phyloP scores from a whole-genome alignment of 257 asterid species.

The Ocimum tenuiflorum region DNA sequence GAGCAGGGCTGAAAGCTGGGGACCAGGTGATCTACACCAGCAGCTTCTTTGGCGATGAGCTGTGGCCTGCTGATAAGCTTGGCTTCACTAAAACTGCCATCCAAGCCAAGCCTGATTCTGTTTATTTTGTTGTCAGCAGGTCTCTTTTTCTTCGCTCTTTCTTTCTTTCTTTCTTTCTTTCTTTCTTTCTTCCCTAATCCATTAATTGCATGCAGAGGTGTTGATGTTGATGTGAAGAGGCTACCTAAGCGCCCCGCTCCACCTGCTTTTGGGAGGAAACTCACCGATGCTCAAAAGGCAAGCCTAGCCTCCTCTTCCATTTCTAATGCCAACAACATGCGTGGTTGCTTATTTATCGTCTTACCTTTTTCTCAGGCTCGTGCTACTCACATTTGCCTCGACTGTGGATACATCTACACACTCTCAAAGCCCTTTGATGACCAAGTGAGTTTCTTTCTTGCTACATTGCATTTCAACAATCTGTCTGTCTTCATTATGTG shows the following conservation, averaged over 20 bases:
- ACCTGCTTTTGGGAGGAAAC: conserved; percentile 82
- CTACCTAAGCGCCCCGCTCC: conserved; percentile 93
- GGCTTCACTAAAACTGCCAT: conserved; percentile 91
- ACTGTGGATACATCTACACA: conserved; percentile 91
- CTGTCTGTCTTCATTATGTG: background rate
- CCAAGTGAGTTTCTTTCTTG: conserved; percentile 45
- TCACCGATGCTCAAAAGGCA: conserved; percentile 83
- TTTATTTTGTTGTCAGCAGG: conserved; percentile 91
- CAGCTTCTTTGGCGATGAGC: conserved; percentile 95
- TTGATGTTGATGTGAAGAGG: conserved; percentile 72
- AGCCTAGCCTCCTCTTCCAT: conserved; percentile 1
- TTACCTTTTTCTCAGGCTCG: conserved; percentile 46
- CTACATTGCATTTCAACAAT: background rate
- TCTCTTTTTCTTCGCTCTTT: conserved; percentile 17
- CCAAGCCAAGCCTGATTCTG: conserved; percentile 88
- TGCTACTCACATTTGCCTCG: conserved; percentile 96
- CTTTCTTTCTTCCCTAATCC: too few relatives aligned
- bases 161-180: too few relatives aligned
- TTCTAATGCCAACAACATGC: too few relatives aligned
- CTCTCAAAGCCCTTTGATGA: conserved; percentile 73
- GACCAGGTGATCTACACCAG: conserved; percentile 92
- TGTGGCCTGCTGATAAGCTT: conserved; percentile 97
- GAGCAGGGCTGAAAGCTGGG: conserved; percentile 86
- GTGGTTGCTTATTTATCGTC: background rate
- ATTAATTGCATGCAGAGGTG: conserved; percentile 85